These are phyloP conservation scores for Smallanthus sonchifolius DNA, from an alignment of 129 eudicot species.

Conservation along the genomic window DNA sequence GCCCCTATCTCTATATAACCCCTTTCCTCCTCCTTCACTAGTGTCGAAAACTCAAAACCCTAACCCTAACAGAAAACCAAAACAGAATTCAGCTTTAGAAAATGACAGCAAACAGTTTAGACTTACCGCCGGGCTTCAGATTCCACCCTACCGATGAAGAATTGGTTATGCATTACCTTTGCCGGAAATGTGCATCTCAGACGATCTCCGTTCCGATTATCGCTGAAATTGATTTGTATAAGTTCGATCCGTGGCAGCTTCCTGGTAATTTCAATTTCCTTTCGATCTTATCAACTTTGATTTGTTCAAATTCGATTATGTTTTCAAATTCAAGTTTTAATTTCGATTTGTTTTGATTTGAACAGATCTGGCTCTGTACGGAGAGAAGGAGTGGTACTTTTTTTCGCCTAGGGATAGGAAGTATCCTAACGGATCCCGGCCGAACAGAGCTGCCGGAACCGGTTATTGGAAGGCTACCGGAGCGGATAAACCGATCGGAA, in stretches of 20 bases:
- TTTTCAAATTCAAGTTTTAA: not conserved
- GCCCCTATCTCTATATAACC: slow-evolving; percentile 17
- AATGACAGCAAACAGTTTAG: slow-evolving; percentile 13
- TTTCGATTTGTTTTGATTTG: not conserved
- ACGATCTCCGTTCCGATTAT: slow-evolving; percentile 46
- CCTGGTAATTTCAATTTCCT: slow-evolving; percentile 41
- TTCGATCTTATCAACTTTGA: not conserved
- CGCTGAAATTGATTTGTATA: slow-evolving; percentile 62
- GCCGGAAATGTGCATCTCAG: slow-evolving; percentile 51
- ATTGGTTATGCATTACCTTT: slow-evolving; percentile 55
- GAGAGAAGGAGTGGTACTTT: slow-evolving; percentile 75
- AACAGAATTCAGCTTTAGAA: not conserved
- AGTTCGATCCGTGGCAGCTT: slow-evolving; percentile 65
- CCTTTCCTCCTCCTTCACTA: not conserved
- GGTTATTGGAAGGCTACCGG: slow-evolving; percentile 84
- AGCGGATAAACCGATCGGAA: slow-evolving; percentile 66
- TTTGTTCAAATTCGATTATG: not conserved
- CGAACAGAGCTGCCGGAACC: slow-evolving; percentile 64
- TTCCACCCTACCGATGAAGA: slow-evolving; percentile 73
- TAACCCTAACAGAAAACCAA: not conserved
- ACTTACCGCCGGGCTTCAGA: slow-evolving; percentile 60
- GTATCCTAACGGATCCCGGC: slow-evolving; percentile 69
- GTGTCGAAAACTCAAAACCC: slow-evolving; percentile 25
- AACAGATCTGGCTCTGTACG: slow-evolving; percentile 54
- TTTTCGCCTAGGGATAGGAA: slow-evolving; percentile 67